These are phyloP conservation scores for Setaria viridis DNA, from an alignment of 202 grass and related monocot species.

Conservation along the genomic window DNA sequence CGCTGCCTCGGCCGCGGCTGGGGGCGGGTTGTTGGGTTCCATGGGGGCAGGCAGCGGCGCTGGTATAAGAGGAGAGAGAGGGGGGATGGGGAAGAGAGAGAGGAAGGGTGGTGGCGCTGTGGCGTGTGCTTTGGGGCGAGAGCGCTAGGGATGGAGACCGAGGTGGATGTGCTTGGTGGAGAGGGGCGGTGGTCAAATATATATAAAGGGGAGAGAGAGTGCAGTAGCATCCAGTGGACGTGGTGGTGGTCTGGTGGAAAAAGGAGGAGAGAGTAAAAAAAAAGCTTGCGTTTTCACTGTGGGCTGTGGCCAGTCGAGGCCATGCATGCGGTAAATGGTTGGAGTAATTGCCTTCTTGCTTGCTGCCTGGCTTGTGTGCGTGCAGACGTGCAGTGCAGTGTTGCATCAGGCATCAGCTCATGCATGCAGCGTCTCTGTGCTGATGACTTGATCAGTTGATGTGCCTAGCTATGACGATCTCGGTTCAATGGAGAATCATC, in stretches of 20 bases:
- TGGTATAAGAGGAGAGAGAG: constrained; percentile 42
- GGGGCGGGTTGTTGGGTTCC: constrained; percentile 21
- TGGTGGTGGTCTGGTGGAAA: no score
- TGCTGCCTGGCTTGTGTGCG: no score
- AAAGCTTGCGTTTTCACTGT: not conserved
- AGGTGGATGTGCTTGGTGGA: constrained; percentile 73
- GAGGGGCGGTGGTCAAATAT: constrained; percentile 97
- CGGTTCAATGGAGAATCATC: no score
- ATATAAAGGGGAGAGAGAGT: constrained; percentile 46
- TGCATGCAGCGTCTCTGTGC: no score
- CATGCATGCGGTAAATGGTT: constrained; percentile 5
- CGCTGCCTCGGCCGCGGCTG: not conserved
- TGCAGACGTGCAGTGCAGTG: no score
- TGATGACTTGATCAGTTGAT: no score
- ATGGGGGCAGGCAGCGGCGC: constrained; percentile 34
- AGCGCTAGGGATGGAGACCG: constrained; percentile 42
- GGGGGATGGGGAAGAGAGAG: constrained; percentile 41
- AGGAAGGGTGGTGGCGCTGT: not conserved
- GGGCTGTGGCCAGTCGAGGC: no score
- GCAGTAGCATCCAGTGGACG: not conserved
- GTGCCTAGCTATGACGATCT: no score
- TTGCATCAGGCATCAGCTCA: no score
- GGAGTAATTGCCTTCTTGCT: not conserved
- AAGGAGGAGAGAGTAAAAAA: not conserved
- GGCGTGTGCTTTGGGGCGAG: constrained; percentile 33